A percentile compares a stretch with the other conserved stretches of the same genome.
These are phyloP conservation scores for Paragyromitra xinjiangensis DNA, from an alignment of 495 filamentous ascomycete genomes.

Conservation along the genomic window DNA sequence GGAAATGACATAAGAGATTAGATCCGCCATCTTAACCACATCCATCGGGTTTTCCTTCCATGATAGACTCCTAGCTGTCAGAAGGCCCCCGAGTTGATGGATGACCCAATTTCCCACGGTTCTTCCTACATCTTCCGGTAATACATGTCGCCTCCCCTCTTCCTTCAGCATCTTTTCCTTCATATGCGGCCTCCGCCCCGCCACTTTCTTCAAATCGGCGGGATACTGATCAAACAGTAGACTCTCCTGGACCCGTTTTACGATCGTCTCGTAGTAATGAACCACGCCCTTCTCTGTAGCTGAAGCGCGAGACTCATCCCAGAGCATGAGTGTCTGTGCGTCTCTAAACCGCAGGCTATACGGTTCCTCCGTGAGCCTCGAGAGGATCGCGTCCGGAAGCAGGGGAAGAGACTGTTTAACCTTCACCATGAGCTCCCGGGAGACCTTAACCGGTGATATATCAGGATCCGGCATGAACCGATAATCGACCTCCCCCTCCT, in stretches of 20 bases:
- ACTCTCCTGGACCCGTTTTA: constrained; percentile 60
- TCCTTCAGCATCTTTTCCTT: constrained; percentile 52
- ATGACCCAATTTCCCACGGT: constrained; percentile 66
- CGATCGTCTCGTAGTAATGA: constrained; percentile 80
- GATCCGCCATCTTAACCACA: constrained; percentile 68
- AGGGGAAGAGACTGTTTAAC: constrained; percentile 69
- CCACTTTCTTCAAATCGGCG: background rate
- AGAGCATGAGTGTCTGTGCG: constrained; percentile 77
- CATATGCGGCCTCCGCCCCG: background rate
- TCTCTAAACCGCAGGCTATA: constrained; percentile 83
- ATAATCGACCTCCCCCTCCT: constrained; percentile 97
- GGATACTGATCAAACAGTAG: constrained; percentile 53
- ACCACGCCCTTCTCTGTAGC: constrained; percentile 68
- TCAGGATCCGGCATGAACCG: constrained; percentile 99
- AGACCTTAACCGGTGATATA: constrained; percentile 79
- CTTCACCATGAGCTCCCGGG: constrained; percentile 70
- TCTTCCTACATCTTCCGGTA: constrained; percentile 35
- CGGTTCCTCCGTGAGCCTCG: constrained; percentile 63
- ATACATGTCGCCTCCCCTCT: constrained; percentile 27
- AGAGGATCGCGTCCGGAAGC: constrained; percentile 74
- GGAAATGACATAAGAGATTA: constrained; percentile 71
- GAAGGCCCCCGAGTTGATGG: constrained; percentile 84
- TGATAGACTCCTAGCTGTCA: constrained; percentile 64
- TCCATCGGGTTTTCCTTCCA: constrained; percentile 70
- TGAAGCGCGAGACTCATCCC: constrained; percentile 71